Evolutionary conservation across 441 rosid genomes (phyloP), one percentile per base, ranked within the genome.

Genomic region (Euphorbia celastroides): DNA sequence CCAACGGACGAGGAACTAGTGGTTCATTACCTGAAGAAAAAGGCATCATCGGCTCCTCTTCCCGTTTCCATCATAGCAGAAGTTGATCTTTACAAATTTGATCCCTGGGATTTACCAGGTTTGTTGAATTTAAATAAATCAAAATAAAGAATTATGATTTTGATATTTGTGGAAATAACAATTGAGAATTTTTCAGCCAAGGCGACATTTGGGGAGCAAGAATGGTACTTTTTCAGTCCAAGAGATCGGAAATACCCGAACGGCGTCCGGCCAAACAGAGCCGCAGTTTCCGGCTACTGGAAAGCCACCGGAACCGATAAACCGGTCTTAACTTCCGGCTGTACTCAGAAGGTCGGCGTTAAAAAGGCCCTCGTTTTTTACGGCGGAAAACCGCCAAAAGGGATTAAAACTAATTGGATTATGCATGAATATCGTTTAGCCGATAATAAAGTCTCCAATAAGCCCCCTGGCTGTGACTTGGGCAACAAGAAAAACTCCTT

Each of bases 271-370:
- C 97, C 98, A 0, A 93, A 93, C 69, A 83, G 98, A 61, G 96
- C 98, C 27, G 98, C 98, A 36, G 89, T 97, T 48, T 93, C 97
- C 16, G 98, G 98, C 61, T 93, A 93, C 55, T 93, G 98, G 98
- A 93, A 93, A 77, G 98, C 98, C 6, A 93, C 98, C 0, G 98
- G 97, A 64, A 93, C 95, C 0, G 98, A 93, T 72, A 93, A 90
- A 73, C 96, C 96, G 8, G 83, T 93, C 26, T 71, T 90, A 68
- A 80, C 89, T 0, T 79, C 81, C 5, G 81, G 74, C 5, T 86
- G 89, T 19, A 79, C 76, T 25, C 92, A 85, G 48, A 93, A 90
- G 72, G 92, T 90, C 44, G 98, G 98, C 0, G 98, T 93, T 16
- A 93, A 93, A 63, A 93, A 90, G 61, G 97, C 98, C 0, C 83